These are phyloP conservation scores for Parastagonospora nodorum DNA, from an alignment of 2,329 filamentous ascomycete genomes.

Conservation along the genomic window DNA sequence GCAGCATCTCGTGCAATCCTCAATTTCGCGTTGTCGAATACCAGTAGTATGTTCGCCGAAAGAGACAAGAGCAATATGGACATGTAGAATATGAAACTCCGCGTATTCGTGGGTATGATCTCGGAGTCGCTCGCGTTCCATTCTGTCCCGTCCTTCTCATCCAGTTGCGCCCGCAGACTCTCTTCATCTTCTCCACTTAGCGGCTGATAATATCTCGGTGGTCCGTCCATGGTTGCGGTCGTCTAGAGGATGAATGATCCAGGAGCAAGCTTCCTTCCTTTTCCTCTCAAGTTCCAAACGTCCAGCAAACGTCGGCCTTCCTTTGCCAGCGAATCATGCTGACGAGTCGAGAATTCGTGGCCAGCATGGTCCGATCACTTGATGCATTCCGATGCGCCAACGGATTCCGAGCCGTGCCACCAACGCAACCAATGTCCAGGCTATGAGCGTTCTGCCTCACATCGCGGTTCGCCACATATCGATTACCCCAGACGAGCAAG, in stretches of 20 bases:
- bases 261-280: neutral
- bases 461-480: constrained; percentile 8
- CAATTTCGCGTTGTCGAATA: constrained; percentile 33
- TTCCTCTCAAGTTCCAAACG: neutral
- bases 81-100: constrained; percentile 32
- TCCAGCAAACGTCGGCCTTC: neutral
- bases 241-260: neutral
- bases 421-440: constrained; percentile 7
- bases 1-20: constrained; percentile 19
- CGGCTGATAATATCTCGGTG: constrained; percentile 28
- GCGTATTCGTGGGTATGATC: constrained; percentile 32
- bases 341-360: neutral
- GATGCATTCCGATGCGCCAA: neutral
- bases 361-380: neutral
- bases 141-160: constrained; percentile 28
- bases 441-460: constrained; percentile 5
- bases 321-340: neutral
- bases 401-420: constrained; percentile 6
- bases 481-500: constrained; percentile 6
- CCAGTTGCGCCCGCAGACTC: constrained; percentile 15
- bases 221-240: constrained; percentile 24
- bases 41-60: constrained; percentile 34
- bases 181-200: constrained; percentile 31
- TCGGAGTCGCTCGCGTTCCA: constrained; percentile 32
- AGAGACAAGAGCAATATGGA: constrained; percentile 37